Percentiles rank a stretch among this genome's conserved stretches.
These are phyloP conservation scores for Macrolepiota fuliginosa DNA, from an alignment of 768 basidiomycete species.

Conservation along the genomic window DNA sequence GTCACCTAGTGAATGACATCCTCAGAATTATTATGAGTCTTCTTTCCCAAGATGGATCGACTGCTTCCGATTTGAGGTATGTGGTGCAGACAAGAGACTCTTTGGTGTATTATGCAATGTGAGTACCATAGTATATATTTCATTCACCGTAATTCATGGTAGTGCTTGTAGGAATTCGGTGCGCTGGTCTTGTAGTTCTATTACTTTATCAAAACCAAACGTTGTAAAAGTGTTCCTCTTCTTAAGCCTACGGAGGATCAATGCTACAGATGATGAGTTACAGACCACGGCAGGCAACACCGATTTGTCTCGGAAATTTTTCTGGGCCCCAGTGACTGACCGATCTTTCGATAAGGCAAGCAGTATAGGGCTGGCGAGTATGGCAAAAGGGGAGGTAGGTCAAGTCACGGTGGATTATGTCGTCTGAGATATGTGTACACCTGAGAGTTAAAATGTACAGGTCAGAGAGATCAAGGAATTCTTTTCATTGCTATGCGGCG, in stretches of 20 bases:
- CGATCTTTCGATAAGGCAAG: background rate
- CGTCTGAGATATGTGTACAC: too few relatives aligned
- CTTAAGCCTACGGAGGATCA: conserved; percentile 21
- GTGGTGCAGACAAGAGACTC: conserved; percentile 23
- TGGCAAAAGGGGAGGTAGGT: background rate
- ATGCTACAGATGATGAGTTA: background rate
- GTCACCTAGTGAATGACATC: conserved; percentile 20
- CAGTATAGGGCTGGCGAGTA: background rate
- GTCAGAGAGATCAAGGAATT: too few relatives aligned
- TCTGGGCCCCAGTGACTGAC: background rate
- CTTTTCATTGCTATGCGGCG: too few relatives aligned
- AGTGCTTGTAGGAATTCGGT: background rate
- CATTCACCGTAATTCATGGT: background rate
- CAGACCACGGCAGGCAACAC: background rate
- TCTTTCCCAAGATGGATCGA: background rate
- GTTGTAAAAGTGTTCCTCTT: conserved; percentile 20
- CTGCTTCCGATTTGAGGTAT: background rate
- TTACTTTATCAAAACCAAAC: background rate
- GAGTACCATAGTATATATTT: conserved; percentile 3
- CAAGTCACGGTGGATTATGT: background rate
- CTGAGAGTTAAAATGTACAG: background rate
- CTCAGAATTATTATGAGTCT: conserved; percentile 20
- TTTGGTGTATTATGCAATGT: conserved; percentile 24
- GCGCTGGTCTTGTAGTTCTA: background rate
- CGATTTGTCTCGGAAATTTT: background rate